A percentile compares a stretch with the other conserved stretches of the same genome.
Evolutionary conservation across 2,329 filamentous ascomycete genomes (phyloP).

Genomic region (Periglandula ipomoeae): DNA sequence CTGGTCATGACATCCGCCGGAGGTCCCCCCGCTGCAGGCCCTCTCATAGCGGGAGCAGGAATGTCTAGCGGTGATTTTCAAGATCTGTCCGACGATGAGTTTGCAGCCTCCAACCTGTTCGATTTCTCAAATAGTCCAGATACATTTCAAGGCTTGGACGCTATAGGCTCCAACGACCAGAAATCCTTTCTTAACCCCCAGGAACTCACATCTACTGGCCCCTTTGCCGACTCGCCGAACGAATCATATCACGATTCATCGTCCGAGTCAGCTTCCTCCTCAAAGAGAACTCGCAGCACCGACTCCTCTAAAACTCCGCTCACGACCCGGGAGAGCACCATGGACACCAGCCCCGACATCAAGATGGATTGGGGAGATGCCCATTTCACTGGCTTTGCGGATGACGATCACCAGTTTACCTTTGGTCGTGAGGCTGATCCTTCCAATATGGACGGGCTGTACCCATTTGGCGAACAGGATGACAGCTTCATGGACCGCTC

Average conservation of each 20-base stretch:
- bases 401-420: conserved; percentile 28
- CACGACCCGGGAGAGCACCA: conserved; percentile 32
- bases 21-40: conserved; percentile 24
- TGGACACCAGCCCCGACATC: conserved; percentile 31
- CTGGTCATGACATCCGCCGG: conserved; percentile 28
- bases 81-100: conserved; percentile 29
- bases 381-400: conserved; percentile 24
- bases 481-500: conserved; percentile 38
- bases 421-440: conserved; percentile 21
- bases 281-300: conserved; percentile 37
- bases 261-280: conserved; percentile 40
- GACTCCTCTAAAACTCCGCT: conserved; percentile 35
- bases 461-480: conserved; percentile 23
- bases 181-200: conserved; percentile 25
- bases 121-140: conserved; percentile 29
- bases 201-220: conserved; percentile 24
- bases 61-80: conserved; percentile 28
- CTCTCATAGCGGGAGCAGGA: conserved; percentile 29
- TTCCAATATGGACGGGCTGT: conserved; percentile 20
- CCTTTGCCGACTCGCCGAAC: conserved; percentile 33
- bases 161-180: conserved; percentile 20
- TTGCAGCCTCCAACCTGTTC: conserved; percentile 23
- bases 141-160: conserved; percentile 25
- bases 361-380: conserved; percentile 34
- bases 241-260: conserved; percentile 39